Evolutionary conservation across 768 basidiomycete genomes (phyloP), one percentile per base, ranked within the genome.

Genomic region (Russula earlei): DNA sequence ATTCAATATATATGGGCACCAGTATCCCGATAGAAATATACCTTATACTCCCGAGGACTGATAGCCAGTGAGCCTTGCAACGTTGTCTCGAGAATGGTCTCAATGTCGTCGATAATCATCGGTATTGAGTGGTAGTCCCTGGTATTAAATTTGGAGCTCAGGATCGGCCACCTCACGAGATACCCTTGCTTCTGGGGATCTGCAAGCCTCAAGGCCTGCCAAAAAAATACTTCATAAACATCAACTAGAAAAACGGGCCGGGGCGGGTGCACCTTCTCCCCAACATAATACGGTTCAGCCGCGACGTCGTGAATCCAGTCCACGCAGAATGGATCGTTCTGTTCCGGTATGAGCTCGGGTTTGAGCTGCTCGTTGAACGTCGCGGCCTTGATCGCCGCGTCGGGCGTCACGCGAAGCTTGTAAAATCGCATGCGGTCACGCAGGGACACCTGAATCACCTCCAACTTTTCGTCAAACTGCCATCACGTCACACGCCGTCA

Each of bases 341-440:
- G 77, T 59, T 91, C 90, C 7, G 83, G 77, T 36, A 97, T 90
- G n/a, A 79, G 79, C 65, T 94, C 90, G 2, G 91, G 86, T 65
- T 82, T 81, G 67, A 91, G 89, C 57, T 84, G 83, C 56, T 82
- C 81, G 65, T 95, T 96, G 69, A 86, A 91, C 11, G 79, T 81
- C 5, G 83, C 79, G 0, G 86, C 87, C 42, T 87, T 83, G 47
- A 73, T 75, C 6, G 80, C 79, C 40, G 81, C 85, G 67, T 82
- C 85, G 20, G 75, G 84, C 22, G 82, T 91, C 52, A 83, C 85
- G 50, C 78, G 79, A 54, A 90, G 74, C 68, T 90, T 90, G 70
- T 91, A 91, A 67, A 91, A 91, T 29, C 83, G 77, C 88, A 91
- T 90, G 50, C 88, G 74, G 52, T 90, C 88, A 24, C 87, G 81